A percentile compares a stretch with the other conserved stretches of the same genome.
Conservation (phyloP, 2,329 filamentous ascomycete genomes). For the Stromatinia cepivora region DNA sequence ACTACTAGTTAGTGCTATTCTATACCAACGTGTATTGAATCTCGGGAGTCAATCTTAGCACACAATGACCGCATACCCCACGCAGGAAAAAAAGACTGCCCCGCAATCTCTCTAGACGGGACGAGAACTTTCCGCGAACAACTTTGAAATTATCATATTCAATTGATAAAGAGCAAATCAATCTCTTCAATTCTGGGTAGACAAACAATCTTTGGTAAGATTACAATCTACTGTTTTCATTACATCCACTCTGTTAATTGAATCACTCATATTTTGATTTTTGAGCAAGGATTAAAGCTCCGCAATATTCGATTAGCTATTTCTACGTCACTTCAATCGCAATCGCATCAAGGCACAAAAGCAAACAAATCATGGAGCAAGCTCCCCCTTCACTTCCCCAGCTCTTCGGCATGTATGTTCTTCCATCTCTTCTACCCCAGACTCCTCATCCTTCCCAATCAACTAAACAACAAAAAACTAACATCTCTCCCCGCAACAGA, state of each 20-base stretch:
- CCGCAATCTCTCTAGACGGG: not conserved
- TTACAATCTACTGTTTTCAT: no score
- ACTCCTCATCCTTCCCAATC: not conserved
- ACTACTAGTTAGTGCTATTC: not conserved
- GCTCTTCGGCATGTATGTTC: constrained; percentile 37
- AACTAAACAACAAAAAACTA: not conserved
- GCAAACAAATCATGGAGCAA: constrained; percentile 14
- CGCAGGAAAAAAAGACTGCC: not conserved
- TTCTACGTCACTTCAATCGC: not conserved
- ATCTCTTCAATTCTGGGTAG: not conserved
- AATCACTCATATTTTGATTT: not conserved
- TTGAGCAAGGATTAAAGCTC: not conserved
- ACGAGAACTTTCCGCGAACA: constrained; percentile 13
- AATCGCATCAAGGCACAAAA: not conserved
- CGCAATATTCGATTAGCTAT: not conserved
- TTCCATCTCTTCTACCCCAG: no score
- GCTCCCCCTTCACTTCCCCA: constrained; percentile 30
- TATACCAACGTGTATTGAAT: constrained; percentile 4
- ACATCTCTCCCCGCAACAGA: constrained; percentile 25
- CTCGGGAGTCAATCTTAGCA: constrained; percentile 7
- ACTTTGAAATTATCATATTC: not conserved
- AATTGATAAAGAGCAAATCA: not conserved
- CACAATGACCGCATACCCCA: not conserved
- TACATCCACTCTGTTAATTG: not conserved
- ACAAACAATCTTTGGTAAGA: not conserved